Evolutionary conservation across 805 yeast genomes (phyloP), one percentile per base, ranked within the genome.

Genomic region (Groenewaldozyma tartarivorans): DNA sequence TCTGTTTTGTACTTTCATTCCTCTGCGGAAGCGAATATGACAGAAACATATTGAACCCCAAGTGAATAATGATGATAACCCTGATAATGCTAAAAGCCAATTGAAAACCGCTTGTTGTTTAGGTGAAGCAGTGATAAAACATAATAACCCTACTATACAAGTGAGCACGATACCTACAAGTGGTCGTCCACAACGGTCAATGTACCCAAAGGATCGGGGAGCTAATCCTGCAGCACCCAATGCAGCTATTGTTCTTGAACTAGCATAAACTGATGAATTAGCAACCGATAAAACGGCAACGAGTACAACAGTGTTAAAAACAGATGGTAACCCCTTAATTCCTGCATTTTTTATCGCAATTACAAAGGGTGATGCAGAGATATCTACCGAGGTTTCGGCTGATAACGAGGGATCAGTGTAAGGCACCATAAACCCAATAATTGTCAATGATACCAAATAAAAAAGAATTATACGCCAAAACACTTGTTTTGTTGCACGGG

Each of bases 1-100:
- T 64, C 88, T 72, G 36, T 86, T 86, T 61, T 81, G 85, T 4
- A 60, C 69, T 2, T 58, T 55, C 62, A 86, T 61, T 5, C 79
- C 81, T 41, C 67, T 49, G 53, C 84, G 77, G 63, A 80, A 81
- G 50, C 88, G 68, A 39, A 83, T 62, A 54, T 80, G 88, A 35
- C 79, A 74, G 33, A 72, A 61, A 54, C 81, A 77, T 48, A 82
- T 77, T 4, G 85, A 73, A 39, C 79, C 80, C 94, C 94, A 83
- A 27, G 84, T 78, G 61, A 81, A 75, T 45, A 82, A 67, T n/a
- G 87, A 77, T 1, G 87, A 76, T 48, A 83, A 65, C 46, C 88
- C 88, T 32, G 86, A 77, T 26, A 83, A 60, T n/a, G 88, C 81
- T 52, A 80, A 66, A 60, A 83, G 61, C 92, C 92, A 83, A 49